These are phyloP conservation scores for Metschnikowia cerradonensis DNA, from an alignment of 805 yeast genomes.

Conservation along the genomic window DNA sequence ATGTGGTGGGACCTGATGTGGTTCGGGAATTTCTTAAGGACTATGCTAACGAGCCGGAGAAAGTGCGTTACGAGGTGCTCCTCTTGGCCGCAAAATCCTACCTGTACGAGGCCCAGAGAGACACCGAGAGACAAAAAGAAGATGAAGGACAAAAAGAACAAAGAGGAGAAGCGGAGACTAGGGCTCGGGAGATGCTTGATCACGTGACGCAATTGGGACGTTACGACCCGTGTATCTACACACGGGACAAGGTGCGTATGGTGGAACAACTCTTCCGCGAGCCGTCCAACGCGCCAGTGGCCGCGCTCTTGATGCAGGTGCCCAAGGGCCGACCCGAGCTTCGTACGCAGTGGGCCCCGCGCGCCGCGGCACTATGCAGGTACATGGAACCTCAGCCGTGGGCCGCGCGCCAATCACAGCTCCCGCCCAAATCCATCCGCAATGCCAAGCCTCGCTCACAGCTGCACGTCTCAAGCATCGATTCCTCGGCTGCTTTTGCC, in stretches of 20 bases:
- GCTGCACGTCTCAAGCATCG: conserved; percentile 17
- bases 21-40: conserved; percentile 52
- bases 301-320: conserved; percentile 67
- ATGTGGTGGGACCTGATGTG: conserved; percentile 67
- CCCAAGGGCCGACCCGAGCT: conserved; percentile 61
- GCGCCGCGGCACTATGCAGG: conserved; percentile 2
- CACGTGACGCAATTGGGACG: conserved; percentile 60
- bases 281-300: conserved; percentile 48
- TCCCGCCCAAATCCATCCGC: conserved; percentile 32
- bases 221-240: conserved; percentile 71
- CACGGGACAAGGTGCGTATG: conserved; percentile 81
- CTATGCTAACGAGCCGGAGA: conserved; percentile 52
- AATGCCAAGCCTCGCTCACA: conserved; percentile 16
- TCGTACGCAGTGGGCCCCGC: not conserved
- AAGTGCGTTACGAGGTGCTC: conserved; percentile 67
- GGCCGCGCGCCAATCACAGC: conserved; percentile 30
- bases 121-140: not conserved
- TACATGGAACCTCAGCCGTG: conserved; percentile 41
- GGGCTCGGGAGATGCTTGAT: conserved; percentile 46
- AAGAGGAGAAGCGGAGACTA: no score
- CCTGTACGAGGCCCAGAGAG: conserved; percentile 14
- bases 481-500: not conserved
- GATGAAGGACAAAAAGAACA: no score
- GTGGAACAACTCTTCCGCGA: conserved; percentile 55
- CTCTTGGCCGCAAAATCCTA: conserved; percentile 70